Evolutionary conservation across 2,329 filamentous ascomycete species (phyloP), one percentile per base, ranked within the genome.

Genomic region (Neopestalotiopsis sp.): DNA sequence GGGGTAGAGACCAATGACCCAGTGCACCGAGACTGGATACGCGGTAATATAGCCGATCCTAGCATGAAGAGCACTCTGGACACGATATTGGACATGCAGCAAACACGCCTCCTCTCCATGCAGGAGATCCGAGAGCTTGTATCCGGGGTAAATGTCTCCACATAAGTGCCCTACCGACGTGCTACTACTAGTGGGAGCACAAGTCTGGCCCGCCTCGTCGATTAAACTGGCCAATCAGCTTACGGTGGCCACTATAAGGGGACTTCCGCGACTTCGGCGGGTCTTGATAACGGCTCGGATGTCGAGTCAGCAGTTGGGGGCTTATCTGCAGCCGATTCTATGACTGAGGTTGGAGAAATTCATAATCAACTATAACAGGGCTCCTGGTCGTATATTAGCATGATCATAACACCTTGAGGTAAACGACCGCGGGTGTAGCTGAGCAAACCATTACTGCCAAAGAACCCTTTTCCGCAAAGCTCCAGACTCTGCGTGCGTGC

Each of bases 141-240:
- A 45, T 63, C 60, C n/a, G 60, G 60, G 60, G 60, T 63, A 63
- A 63, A 42, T 24, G 24, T 14, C 14, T 42, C 60, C 20, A 63
- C 30, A 28, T 45, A 42, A n/a, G n/a, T 38, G n/a, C 13, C 3
- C 60, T 63, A 30, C 20, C 24, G n/a, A 52, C 9, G 17, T 20
- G 20, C 45, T 52, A 52, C 34, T 52, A 52, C 20, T 52, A 52
- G 14, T 52, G 9, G 45, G 17, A 52, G 45, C 45, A n/a, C 14
- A 17, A 52, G 45, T 52, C n/a, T 32, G 57, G 57, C 57, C 57
- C 24, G 30, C 30, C 32, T n/a, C 38, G 60, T 63, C 60, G 60
- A 63, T 63, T 63, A 63, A 63, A 63, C 60, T 42, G 60, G 24
- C 60, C 60, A 63, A 63, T 63, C 30, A 63, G 30, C 12, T 24